Evolutionary conservation across 495 filamentous ascomycete genomes (phyloP).

Genomic region (Parachaetomium inaequale): DNA sequence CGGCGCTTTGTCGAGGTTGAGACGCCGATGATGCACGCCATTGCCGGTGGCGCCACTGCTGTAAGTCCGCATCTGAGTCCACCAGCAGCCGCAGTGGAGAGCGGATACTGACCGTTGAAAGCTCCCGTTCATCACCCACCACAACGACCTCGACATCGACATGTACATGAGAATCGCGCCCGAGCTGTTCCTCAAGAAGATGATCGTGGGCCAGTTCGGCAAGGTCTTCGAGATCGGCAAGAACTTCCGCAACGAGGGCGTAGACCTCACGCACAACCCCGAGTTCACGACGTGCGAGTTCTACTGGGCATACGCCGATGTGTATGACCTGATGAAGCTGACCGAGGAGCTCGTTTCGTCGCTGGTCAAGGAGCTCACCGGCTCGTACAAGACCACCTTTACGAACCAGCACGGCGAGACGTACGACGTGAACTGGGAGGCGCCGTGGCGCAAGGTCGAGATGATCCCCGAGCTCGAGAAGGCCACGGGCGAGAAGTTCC

Average conservation of each 20-base stretch:
- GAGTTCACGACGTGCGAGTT: constrained; percentile 98
- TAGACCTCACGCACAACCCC: constrained; percentile 92
- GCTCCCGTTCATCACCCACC: constrained; percentile 89
- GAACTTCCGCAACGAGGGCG: constrained; percentile 90
- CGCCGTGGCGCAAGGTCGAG: constrained; percentile 87
- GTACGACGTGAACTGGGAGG: constrained; percentile 91
- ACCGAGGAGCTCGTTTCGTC: constrained; percentile 92
- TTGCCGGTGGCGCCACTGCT: constrained; percentile 92
- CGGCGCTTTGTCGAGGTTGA: constrained; percentile 91
- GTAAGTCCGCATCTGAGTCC: constrained; percentile 10
- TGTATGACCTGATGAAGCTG: constrained; percentile 86
- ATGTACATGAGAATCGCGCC: constrained; percentile 89
- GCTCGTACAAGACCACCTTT: constrained; percentile 78
- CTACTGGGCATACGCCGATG: constrained; percentile 92
- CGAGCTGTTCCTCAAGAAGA: constrained; percentile 90
- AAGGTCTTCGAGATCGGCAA: constrained; percentile 87
- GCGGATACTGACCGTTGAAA: constrained; percentile 1
- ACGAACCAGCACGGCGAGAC: constrained; percentile 74
- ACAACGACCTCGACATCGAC: constrained; percentile 90
- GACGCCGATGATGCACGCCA: constrained; percentile 95
- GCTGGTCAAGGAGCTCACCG: constrained; percentile 87
- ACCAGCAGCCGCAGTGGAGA: neutral
- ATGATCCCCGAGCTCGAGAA: constrained; percentile 96
- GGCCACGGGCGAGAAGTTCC: constrained; percentile 88
- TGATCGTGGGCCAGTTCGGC: constrained; percentile 84